These are phyloP conservation scores for Myriosclerotinia curreyana DNA, from an alignment of 2,329 filamentous ascomycete species.

Conservation along the genomic window DNA sequence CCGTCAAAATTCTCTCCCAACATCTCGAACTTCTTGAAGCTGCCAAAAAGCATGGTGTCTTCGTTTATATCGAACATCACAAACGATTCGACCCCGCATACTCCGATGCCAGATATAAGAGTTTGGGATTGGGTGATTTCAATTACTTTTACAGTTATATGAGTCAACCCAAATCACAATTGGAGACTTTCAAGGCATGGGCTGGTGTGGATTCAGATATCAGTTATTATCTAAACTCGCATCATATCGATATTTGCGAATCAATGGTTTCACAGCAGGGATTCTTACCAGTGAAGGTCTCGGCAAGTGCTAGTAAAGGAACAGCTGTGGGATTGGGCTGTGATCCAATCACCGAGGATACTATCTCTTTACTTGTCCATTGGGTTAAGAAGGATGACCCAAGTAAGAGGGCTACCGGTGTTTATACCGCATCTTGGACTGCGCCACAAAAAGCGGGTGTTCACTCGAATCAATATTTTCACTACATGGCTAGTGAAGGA, in stretches of 20 bases:
- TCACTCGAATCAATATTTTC: conserved; percentile 97
- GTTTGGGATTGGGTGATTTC: conserved; percentile 80
- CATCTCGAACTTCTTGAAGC: conserved; percentile 74
- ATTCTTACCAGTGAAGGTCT: conserved; percentile 75
- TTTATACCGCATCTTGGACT: conserved; percentile 94
- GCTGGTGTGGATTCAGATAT: conserved; percentile 90
- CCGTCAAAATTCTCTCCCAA: conserved; percentile 77
- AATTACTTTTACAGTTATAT: conserved; percentile 95
- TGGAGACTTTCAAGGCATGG: conserved; percentile 39
- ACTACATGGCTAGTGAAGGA: conserved; percentile 81
- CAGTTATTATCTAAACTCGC: conserved; percentile 92
- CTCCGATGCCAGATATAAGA: conserved; percentile 77
- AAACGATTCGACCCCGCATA: conserved; percentile 95
- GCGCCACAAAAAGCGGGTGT: conserved; percentile 89
- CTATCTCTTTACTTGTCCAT: conserved; percentile 84
- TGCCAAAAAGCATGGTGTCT: conserved; percentile 71
- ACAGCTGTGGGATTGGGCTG: conserved; percentile 78
- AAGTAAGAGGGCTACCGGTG: conserved; percentile 72
- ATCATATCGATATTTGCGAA: conserved; percentile 91
- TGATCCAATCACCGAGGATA: conserved; percentile 79
- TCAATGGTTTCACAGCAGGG: conserved; percentile 75
- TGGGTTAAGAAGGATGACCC: conserved; percentile 74
- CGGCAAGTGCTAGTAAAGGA: conserved; percentile 73
- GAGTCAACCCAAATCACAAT: conserved; percentile 35
- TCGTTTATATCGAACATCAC: conserved; percentile 94